Evolutionary conservation across 1,139 yeast species (phyloP).

Genomic region (Pneumocystis murina): DNA sequence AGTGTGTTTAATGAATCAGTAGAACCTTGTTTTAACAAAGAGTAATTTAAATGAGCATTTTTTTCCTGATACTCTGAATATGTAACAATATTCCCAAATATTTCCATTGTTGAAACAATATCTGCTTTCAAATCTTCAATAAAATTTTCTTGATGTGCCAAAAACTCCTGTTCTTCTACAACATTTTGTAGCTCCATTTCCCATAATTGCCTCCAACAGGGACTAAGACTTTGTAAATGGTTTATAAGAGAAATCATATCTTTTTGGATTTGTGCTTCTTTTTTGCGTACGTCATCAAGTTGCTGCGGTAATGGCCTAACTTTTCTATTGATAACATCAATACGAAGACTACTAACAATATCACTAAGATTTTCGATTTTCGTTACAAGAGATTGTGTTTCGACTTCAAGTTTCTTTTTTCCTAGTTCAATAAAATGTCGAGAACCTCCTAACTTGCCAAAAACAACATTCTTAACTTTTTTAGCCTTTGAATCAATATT

Average conservation of each 20-base stretch:
- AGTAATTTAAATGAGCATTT: slow-evolving; percentile 20
- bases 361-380: slow-evolving; percentile 87
- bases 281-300: slow-evolving; percentile 49
- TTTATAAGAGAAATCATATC: slow-evolving; percentile 41
- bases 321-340: slow-evolving; percentile 87
- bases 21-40: slow-evolving; percentile 15
- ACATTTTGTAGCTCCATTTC: slow-evolving; percentile 79
- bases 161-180: slow-evolving; percentile 85
- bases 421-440: background rate
- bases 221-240: slow-evolving; percentile 55
- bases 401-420: background rate
- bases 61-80: slow-evolving; percentile 15
- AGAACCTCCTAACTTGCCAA: background rate
- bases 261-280: slow-evolving; percentile 42
- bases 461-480: background rate
- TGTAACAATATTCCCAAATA: slow-evolving; percentile 6
- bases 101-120: slow-evolving; percentile 27
- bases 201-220: slow-evolving; percentile 86
- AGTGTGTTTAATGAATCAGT: slow-evolving; percentile 60
- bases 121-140: slow-evolving; percentile 70
- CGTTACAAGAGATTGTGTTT: slow-evolving; percentile 34
- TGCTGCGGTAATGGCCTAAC: slow-evolving; percentile 69
- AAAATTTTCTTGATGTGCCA: slow-evolving; percentile 77
- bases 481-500: background rate
- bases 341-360: slow-evolving; percentile 71